phyloP scores from a whole-genome alignment of 306 rosid genomes.

The Bauhinia variegata region DNA sequence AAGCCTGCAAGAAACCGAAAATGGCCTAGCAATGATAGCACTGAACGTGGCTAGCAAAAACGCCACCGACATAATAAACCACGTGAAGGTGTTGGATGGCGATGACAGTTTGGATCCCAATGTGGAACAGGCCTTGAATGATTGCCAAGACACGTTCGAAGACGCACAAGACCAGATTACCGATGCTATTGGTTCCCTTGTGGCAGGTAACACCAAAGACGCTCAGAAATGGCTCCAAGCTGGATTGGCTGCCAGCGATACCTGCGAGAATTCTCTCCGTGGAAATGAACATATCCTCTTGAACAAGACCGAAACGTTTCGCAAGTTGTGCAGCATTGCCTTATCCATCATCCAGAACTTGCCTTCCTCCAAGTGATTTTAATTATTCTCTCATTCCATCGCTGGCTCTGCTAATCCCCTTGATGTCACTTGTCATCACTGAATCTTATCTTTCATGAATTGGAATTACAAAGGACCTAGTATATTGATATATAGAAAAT shows the following conservation, averaged over 20 bases:
- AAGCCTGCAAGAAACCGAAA: neutral
- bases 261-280: constrained; percentile 35
- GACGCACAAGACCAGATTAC: constrained; percentile 40
- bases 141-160: constrained; percentile 31
- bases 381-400: too few relatives aligned
- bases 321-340: constrained; percentile 31
- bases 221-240: constrained; percentile 36
- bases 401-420: too few relatives aligned
- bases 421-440: too few relatives aligned
- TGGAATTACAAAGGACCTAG: neutral
- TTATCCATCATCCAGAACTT: constrained; percentile 25
- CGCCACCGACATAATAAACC: neutral
- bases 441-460: neutral
- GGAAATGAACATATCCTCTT: constrained; percentile 28
- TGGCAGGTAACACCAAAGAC: neutral
- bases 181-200: constrained; percentile 31
- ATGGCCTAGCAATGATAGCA: constrained; percentile 25
- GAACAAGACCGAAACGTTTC: constrained; percentile 2
- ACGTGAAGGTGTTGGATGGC: constrained; percentile 26
- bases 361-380: too few relatives aligned
- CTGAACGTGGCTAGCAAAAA: constrained; percentile 25
- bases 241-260: constrained; percentile 37
- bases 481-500: too few relatives aligned
- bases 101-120: constrained; percentile 19
- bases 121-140: constrained; percentile 45